A percentile compares a stretch with the other conserved stretches of the same genome.
phyloP scores from a whole-genome alignment of 805 yeast genomes.

The Candida tallmaniae region DNA sequence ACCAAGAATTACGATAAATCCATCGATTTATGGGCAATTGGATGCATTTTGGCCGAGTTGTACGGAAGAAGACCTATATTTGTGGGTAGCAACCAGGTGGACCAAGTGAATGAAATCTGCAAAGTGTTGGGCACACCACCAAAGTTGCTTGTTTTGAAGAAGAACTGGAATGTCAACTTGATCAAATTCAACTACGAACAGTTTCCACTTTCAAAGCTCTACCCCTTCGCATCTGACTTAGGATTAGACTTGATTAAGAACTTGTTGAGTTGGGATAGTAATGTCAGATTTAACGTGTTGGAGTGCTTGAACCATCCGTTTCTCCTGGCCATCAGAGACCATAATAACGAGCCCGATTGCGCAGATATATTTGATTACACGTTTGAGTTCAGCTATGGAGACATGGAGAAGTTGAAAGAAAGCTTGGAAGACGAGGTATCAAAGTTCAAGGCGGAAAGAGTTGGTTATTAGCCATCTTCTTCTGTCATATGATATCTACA shows the following conservation, averaged over 20 bases:
- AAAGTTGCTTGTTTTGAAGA: constrained; percentile 31
- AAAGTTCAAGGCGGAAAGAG: constrained; percentile 30
- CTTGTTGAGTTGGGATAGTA: constrained; percentile 64
- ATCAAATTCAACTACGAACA: constrained; percentile 41
- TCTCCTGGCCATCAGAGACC: constrained; percentile 49
- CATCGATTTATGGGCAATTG: constrained; percentile 92
- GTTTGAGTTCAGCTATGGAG: constrained; percentile 43
- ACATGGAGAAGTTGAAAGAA: constrained; percentile 37
- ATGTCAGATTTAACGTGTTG: constrained; percentile 48
- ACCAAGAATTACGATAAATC: constrained; percentile 51
- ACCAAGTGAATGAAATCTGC: constrained; percentile 67
- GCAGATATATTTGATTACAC: constrained; percentile 55
- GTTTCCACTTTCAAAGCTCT: constrained; percentile 46
- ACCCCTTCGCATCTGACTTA: constrained; percentile 54
- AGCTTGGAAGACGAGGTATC: constrained; percentile 51
- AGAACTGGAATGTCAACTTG: constrained; percentile 22
- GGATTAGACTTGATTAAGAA: constrained; percentile 51
- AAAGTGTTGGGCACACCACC: constrained; percentile 72
- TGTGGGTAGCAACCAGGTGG: constrained; percentile 65
- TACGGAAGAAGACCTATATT: constrained; percentile 78
- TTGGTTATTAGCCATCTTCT: too few species aligned
- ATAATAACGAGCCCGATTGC: constrained; percentile 53
- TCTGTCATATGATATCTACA: too few species aligned
- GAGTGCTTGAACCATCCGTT: constrained; percentile 56
- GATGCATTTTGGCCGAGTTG: constrained; percentile 84